Base-by-base conservation (phyloP, 805 yeast species). In the Komagataella pastoris region DNA sequence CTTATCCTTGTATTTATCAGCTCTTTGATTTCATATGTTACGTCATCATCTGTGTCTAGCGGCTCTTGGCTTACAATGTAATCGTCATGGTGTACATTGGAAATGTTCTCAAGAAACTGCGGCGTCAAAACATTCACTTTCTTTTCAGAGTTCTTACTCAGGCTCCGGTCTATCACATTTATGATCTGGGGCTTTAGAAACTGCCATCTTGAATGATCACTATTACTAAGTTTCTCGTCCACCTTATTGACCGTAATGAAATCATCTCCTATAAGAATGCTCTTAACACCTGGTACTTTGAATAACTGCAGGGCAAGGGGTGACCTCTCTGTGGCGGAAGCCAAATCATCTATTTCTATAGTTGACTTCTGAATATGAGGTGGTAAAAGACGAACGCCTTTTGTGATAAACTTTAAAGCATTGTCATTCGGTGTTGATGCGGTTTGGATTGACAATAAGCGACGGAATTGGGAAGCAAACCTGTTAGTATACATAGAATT, bases 391-490 rank as follows among this genome's bases (percentile, higher is more conserved):
- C 62, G 60, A 54, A 61, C 63, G 50, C 76, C 79, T 12, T 68
- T 68, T 2, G 80, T 68, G 7, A 82, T 69, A 60, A 82, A 85
- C 60, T 85, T 85, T 52, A 85, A 65, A 1, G 93, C 89, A 63
- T 85, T 80, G 50, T 80, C 86, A 59, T 84, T 84, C 12, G 93
- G 93, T 0, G 93, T 85, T 1, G 82, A 70, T 17, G 75, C 61
- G 0, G 88, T 69, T 55, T 75, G 69, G 47, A 72, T 64, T 8
- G 48, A 19, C 7, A 48, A 18, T n/a, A 21, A 40, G 18, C 48
- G 40, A 8, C 40, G 40, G 14, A 30, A 30, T 14, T 30, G 40
- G 14, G n/a, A 30, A 30, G 40, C 40, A 30, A 30, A 30, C 40
- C 40, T 30, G 14, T 10, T 30, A 2, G 12, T 30, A 30, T 30